These are phyloP conservation scores for Hansfordia pulvinata DNA, from an alignment of 2,329 filamentous ascomycete species.

Conservation along the genomic window DNA sequence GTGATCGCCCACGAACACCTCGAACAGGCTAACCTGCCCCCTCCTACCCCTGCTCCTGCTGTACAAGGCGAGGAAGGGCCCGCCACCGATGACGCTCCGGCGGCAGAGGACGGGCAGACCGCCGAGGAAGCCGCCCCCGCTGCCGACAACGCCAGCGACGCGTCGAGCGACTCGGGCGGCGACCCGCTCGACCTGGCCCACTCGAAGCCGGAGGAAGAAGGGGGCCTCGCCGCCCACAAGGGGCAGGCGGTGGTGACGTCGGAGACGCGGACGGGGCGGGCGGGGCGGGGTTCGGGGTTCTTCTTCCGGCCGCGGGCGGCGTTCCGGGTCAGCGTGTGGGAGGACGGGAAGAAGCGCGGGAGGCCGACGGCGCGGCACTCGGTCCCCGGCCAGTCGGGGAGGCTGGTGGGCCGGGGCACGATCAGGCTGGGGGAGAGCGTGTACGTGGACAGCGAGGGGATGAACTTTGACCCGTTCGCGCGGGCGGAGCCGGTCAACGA, in stretches of 20 bases:
- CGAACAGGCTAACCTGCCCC: too few species aligned
- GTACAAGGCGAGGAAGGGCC: too few species aligned
- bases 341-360: conserved; percentile 9
- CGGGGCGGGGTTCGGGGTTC: conserved; percentile 10
- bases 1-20: conserved; percentile 5
- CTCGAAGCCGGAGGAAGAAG: too few species aligned
- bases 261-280: conserved; percentile 9
- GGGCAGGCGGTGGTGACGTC: conserved; percentile 4
- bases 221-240: conserved; percentile 3
- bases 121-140: not conserved
- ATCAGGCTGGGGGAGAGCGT: conserved; percentile 13
- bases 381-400: conserved; percentile 3
- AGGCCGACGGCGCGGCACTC: conserved; percentile 6
- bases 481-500: conserved; percentile 13
- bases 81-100: too few species aligned
- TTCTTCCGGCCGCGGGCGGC: conserved; percentile 16
- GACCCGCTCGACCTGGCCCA: too few species aligned
- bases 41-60: too few species aligned
- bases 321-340: conserved; percentile 17
- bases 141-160: conserved; percentile 4
- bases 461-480: conserved; percentile 19
- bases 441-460: conserved; percentile 17
- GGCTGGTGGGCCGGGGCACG: conserved; percentile 8
- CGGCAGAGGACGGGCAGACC: not conserved
- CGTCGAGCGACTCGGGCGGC: too few species aligned